phyloP scores from a whole-genome alignment of 129 eudicot species.

The Pseudognaphalium luteoalbum region DNA sequence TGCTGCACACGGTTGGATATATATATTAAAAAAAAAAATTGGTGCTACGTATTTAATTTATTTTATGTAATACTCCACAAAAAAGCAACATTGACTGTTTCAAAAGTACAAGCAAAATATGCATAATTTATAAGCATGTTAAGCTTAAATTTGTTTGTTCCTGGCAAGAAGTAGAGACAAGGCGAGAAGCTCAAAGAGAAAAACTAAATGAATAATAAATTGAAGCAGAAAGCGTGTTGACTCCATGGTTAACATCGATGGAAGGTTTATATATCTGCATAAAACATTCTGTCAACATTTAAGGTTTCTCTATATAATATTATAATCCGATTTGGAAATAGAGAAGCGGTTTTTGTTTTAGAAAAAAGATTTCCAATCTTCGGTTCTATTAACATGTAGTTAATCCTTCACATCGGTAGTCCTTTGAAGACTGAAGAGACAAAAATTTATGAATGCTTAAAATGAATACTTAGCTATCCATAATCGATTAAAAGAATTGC shows the following conservation, averaged over 20 bases:
- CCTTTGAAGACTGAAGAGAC: too few species aligned
- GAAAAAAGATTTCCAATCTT: background rate
- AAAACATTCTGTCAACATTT: constrained; percentile 37
- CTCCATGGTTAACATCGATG: constrained; percentile 42
- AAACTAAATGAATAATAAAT: constrained; percentile 7
- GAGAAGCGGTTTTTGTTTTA: background rate
- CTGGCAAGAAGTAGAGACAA: constrained; percentile 18
- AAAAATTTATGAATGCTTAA: background rate
- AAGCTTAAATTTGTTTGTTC: background rate
- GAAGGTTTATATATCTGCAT: background rate
- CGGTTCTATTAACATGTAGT: background rate
- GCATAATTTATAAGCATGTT: constrained; percentile 9
- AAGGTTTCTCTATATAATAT: background rate
- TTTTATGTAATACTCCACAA: background rate
- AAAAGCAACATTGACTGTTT: constrained; percentile 14
- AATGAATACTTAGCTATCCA: background rate
- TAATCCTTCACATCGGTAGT: background rate
- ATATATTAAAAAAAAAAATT: background rate
- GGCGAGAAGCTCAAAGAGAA: constrained; percentile 43
- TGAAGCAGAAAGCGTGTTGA: constrained; percentile 21
- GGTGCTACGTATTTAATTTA: background rate
- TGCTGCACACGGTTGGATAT: constrained; percentile 20
- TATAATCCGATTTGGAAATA: background rate
- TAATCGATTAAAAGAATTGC: background rate
- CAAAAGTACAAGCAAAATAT: constrained; percentile 28